These are phyloP conservation scores for Lachnellula willkommii DNA, from an alignment of 2,329 filamentous ascomycete species.

Conservation along the genomic window DNA sequence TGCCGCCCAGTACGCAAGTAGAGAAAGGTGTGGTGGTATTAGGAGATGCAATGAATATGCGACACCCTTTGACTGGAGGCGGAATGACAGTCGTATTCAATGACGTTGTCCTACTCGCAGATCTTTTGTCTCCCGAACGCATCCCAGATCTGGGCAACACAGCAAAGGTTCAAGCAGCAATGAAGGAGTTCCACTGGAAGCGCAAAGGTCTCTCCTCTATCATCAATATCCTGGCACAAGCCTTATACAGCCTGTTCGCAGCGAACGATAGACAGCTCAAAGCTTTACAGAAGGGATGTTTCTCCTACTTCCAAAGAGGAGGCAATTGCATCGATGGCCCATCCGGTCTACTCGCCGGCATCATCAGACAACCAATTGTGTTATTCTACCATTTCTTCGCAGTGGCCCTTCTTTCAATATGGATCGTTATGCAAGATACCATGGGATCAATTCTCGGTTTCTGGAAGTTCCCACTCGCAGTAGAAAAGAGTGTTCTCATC, in stretches of 20 bases:
- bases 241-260: slow-evolving; percentile 86
- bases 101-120: slow-evolving; percentile 74
- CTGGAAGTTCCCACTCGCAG: slow-evolving; percentile 57
- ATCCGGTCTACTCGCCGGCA: slow-evolving; percentile 72
- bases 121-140: slow-evolving; percentile 63
- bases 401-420: slow-evolving; percentile 84
- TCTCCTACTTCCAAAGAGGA: slow-evolving; percentile 78
- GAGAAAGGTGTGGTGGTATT: slow-evolving; percentile 72
- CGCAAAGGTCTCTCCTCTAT: slow-evolving; percentile 78
- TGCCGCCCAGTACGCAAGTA: slow-evolving; percentile 70
- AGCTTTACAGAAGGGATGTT: slow-evolving; percentile 83
- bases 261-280: slow-evolving; percentile 73
- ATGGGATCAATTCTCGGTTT: slow-evolving; percentile 45
- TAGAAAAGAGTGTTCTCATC: slow-evolving; percentile 62
- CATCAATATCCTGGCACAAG: slow-evolving; percentile 97
- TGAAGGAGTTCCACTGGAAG: slow-evolving; percentile 77
- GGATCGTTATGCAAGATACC: slow-evolving; percentile 45
- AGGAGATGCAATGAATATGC: slow-evolving; percentile 97
- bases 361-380: slow-evolving; percentile 70
- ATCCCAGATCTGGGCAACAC: slow-evolving; percentile 68
- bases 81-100: slow-evolving; percentile 98
- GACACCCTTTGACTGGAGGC: slow-evolving; percentile 93
- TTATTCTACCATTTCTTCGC: slow-evolving; percentile 92
- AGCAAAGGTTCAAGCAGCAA: slow-evolving; percentile 53
- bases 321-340: slow-evolving; percentile 71